phyloP scores from a whole-genome alignment of 1,284 basidiomycete species.

The Filobasidium uniguttulatum region DNA sequence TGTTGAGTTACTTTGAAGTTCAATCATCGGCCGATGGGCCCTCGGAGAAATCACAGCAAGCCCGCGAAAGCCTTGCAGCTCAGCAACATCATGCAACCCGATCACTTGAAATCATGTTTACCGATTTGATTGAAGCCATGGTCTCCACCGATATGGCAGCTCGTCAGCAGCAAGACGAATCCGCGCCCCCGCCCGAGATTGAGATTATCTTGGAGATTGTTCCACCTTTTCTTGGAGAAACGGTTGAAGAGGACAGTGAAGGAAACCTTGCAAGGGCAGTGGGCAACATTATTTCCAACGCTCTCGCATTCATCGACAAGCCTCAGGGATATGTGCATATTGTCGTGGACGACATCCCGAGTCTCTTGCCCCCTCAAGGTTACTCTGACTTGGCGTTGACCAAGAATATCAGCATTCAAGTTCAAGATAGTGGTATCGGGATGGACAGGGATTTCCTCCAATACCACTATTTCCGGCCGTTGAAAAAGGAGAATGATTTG shows the following conservation, averaged over 20 bases:
- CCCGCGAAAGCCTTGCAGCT: constrained; percentile 10
- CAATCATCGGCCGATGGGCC: constrained; percentile 22
- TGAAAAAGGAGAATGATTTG: constrained; percentile 28
- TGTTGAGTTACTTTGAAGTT: constrained; percentile 28
- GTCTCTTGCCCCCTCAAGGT: constrained; percentile 24
- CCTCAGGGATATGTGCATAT: constrained; percentile 30
- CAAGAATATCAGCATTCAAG: constrained; percentile 25
- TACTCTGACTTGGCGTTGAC: constrained; percentile 22
- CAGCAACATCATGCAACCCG: constrained; percentile 16
- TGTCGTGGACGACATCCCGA: constrained; percentile 26
- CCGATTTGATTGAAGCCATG: constrained; percentile 27
- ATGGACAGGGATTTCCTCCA: constrained; percentile 17
- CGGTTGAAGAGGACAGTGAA: constrained; percentile 26
- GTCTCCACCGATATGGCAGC: constrained; percentile 23
- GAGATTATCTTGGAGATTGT: constrained; percentile 32
- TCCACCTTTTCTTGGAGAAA: constrained; percentile 25
- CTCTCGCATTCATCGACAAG: constrained; percentile 31
- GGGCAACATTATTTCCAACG: constrained; percentile 28
- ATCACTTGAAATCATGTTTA: constrained; percentile 26
- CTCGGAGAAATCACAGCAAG: constrained; percentile 13
- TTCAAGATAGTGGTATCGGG: constrained; percentile 18
- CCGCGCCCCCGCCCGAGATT: constrained; percentile 16
- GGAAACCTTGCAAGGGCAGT: constrained; percentile 25
- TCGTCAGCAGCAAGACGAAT: constrained; percentile 22
- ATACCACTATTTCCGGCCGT: constrained; percentile 19